Base-by-base conservation (phyloP, 2,329 filamentous ascomycete genomes). In the Helotiales sp. region DNA sequence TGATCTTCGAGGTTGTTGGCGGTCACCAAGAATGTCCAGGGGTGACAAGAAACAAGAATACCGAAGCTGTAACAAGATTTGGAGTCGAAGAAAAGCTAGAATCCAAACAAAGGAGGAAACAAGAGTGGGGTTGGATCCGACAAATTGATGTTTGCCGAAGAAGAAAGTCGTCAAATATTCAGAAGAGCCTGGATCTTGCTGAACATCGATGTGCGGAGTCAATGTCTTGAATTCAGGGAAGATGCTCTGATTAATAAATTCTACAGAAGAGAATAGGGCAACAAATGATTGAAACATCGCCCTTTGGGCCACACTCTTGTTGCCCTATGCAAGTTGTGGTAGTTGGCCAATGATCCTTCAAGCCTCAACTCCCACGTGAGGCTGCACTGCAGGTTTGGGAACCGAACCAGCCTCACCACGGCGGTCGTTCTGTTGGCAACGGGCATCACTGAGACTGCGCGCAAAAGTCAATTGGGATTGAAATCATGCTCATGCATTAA, bases 361-460 rank as follows among this genome's bases (percentile, higher is more conserved):
- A 37, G 54, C 54, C 54, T 40, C 11, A 17, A 22, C 2, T 37
- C 7, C 32, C 32, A 57, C 3, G 13, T 57, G 54, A 57, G 54
- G 32, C 54, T 57, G 54, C 54, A 24, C 32, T 57, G 32, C 20
- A 37, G 28, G 20, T 57, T 57, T 24, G 32, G n/a, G 32, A 17
- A 52, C 49, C 49, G 6, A 24, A 6, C 24, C 54, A 57, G 54
- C 54, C 20, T 37, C 54, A 40, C 40, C 54, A 40, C 54, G 54
- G 30, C 54, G 54, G 30, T 24, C 54, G 10, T 24, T 24, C 32
- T 26, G 7, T 57, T 15, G 30, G 30, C 20, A 37, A 30, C 8
- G 24, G 20, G 26, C 13, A 43, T 24, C 11, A 10, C 11, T 6
- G 20, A 20, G 37, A 6, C 20, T 22, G 30, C 2, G 11, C 2